These are phyloP conservation scores for Butyriboletus loyo DNA, from an alignment of 768 basidiomycete species.

Conservation along the genomic window DNA sequence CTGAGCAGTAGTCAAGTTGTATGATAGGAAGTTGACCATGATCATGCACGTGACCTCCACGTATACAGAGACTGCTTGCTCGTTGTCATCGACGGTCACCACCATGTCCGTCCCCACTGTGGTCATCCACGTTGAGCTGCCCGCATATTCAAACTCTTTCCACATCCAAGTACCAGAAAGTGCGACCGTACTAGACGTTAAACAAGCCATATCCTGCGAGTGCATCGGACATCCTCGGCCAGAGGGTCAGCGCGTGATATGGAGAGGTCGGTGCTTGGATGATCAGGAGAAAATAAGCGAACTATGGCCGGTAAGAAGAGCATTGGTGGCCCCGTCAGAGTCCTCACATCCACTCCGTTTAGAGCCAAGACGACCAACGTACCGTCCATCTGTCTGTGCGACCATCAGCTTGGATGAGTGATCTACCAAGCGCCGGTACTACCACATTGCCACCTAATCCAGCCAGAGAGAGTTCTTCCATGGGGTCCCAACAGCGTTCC, in stretches of 20 bases:
- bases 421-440: constrained; percentile 40
- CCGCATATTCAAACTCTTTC: constrained; percentile 71
- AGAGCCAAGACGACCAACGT: constrained; percentile 57
- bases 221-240: constrained; percentile 65
- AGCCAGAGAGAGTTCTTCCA: not conserved
- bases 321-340: not conserved
- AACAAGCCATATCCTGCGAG: constrained; percentile 55
- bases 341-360: constrained; percentile 7
- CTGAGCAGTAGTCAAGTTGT: constrained; percentile 7
- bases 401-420: constrained; percentile 67
- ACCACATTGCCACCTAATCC: constrained; percentile 9
- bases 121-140: constrained; percentile 65
- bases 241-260: constrained; percentile 76
- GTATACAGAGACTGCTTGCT: constrained; percentile 9
- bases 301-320: constrained; percentile 62
- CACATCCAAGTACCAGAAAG: constrained; percentile 45
- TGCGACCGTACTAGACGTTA: constrained; percentile 59
- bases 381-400: constrained; percentile 77
- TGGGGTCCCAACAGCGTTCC: not conserved
- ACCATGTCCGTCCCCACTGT: constrained; percentile 30
- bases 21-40: not conserved
- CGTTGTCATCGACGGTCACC: constrained; percentile 1
- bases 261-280: constrained; percentile 63
- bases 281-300: constrained; percentile 64
- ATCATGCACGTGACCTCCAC: constrained; percentile 32